These are phyloP conservation scores for Fraxinus floribunda DNA, from an alignment of 305 asterid species.

Conservation along the genomic window DNA sequence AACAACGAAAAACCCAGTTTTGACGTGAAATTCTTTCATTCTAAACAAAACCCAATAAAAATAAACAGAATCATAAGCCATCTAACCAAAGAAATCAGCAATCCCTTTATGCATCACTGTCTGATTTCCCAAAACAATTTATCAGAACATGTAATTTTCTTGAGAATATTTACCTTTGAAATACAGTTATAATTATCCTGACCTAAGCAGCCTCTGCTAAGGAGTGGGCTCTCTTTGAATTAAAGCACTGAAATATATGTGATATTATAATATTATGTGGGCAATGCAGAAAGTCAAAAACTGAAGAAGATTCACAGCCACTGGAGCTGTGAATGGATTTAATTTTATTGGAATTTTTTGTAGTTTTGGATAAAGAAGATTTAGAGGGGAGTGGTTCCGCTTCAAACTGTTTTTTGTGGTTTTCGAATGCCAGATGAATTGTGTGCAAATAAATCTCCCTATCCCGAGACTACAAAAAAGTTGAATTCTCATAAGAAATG, in stretches of 20 bases:
- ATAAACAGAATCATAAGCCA: constrained; percentile 15
- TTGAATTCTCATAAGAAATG: neutral
- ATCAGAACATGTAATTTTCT: neutral
- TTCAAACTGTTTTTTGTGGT: constrained; percentile 17
- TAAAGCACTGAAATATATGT: constrained; percentile 16
- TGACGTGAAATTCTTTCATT: neutral
- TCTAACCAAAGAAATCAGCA: neutral
- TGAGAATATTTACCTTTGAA: constrained; percentile 21
- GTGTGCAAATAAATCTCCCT: neutral
- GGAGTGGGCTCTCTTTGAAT: constrained; percentile 31
- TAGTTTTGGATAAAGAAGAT: constrained; percentile 25
- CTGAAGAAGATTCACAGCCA: constrained; percentile 46
- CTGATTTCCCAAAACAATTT: constrained; percentile 1
- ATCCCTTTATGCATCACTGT: neutral
- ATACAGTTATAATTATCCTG: constrained; percentile 3
- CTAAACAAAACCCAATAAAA: neutral
- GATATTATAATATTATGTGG: constrained; percentile 30
- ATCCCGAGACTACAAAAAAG: neutral
- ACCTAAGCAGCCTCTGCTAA: constrained; percentile 4
- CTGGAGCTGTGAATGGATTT: constrained; percentile 39
- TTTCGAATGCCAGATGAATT: neutral
- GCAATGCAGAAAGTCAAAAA: constrained; percentile 38
- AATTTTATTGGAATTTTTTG: constrained; percentile 24
- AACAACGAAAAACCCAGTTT: neutral
- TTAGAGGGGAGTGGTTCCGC: constrained; percentile 29